Percentiles rank a stretch among this genome's conserved stretches.
Conservation (phyloP, 208 protist species). For the Acanthamoeba royreba region DNA sequence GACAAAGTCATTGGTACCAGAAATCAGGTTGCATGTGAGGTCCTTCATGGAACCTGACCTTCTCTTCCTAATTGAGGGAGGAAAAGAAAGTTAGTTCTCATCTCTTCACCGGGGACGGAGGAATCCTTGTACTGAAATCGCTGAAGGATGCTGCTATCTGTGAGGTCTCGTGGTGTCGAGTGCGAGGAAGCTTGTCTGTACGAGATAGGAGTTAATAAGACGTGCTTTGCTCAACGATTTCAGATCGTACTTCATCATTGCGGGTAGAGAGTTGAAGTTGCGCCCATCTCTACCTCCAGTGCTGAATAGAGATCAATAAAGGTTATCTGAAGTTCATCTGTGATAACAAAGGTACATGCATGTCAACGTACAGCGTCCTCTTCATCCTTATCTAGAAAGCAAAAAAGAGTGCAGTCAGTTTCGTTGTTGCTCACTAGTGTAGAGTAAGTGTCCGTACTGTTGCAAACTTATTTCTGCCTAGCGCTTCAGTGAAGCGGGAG, state of each 20-base stretch:
- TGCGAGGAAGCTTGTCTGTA: not conserved
- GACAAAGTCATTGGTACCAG: not conserved
- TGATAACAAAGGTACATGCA: too few species aligned
- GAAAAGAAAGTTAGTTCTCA: not conserved
- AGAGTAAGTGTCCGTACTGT: not conserved
- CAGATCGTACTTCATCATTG: too few species aligned
- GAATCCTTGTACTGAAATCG: not conserved
- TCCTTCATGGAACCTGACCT: not conserved
- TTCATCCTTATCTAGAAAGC: too few species aligned
- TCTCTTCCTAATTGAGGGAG: not conserved
- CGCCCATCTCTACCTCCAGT: too few species aligned
- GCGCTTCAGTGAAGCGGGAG: not conserved
- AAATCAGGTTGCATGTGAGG: not conserved
- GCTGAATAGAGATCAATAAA: too few species aligned
- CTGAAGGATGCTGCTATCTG: not conserved
- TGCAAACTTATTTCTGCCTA: not conserved
- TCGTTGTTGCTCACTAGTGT: too few species aligned
- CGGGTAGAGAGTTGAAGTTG: too few species aligned
- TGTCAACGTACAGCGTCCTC: too few species aligned
- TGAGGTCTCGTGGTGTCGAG: not conserved
- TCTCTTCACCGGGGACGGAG: not conserved
- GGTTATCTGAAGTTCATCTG: too few species aligned
- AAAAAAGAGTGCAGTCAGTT: too few species aligned
- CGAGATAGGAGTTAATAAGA: too few species aligned
- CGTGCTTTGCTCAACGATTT: too few species aligned